phyloP scores from a whole-genome alignment of 768 basidiomycete genomes.

The Hysterangium stoloniferum region DNA sequence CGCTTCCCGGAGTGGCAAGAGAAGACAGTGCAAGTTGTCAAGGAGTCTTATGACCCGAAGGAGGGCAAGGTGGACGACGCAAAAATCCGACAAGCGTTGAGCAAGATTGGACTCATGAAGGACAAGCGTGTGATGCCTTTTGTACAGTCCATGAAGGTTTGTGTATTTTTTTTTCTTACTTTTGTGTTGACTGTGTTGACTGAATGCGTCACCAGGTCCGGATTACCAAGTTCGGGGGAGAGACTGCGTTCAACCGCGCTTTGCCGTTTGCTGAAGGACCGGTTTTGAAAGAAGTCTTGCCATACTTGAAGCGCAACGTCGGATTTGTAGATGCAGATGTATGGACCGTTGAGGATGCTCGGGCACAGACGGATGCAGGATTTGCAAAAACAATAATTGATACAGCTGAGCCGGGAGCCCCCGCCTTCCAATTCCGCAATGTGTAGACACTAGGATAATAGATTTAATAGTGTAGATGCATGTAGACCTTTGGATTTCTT shows the following conservation, averaged over 20 bases:
- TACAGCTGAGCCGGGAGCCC: constrained; percentile 78
- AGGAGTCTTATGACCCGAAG: constrained; percentile 52
- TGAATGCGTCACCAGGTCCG: constrained; percentile 56
- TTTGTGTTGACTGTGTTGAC: not conserved
- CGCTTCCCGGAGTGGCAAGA: constrained; percentile 94
- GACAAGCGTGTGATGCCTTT: constrained; percentile 97
- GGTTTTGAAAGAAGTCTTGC: constrained; percentile 59
- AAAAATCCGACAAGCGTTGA: constrained; percentile 61
- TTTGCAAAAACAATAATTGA: constrained; percentile 69
- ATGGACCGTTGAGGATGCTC: constrained; percentile 59
- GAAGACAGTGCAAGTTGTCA: constrained; percentile 64
- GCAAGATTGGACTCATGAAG: constrained; percentile 75
- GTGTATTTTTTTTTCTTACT: constrained; percentile 18
- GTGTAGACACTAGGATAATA: too few relatives aligned
- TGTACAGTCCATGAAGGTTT: constrained; percentile 88
- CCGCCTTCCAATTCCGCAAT: constrained; percentile 85
- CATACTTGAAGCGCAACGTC: constrained; percentile 77
- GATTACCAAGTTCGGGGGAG: constrained; percentile 65
- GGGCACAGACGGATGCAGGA: constrained; percentile 45
- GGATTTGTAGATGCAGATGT: constrained; percentile 65
- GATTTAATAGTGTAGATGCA: too few relatives aligned
- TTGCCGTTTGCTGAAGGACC: constrained; percentile 78
- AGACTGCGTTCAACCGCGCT: constrained; percentile 73
- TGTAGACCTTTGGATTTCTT: too few relatives aligned
- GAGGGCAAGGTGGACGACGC: constrained; percentile 73